Base-by-base conservation (phyloP, 176 grass and related monocot species). In the Oropetium thomaeum region DNA sequence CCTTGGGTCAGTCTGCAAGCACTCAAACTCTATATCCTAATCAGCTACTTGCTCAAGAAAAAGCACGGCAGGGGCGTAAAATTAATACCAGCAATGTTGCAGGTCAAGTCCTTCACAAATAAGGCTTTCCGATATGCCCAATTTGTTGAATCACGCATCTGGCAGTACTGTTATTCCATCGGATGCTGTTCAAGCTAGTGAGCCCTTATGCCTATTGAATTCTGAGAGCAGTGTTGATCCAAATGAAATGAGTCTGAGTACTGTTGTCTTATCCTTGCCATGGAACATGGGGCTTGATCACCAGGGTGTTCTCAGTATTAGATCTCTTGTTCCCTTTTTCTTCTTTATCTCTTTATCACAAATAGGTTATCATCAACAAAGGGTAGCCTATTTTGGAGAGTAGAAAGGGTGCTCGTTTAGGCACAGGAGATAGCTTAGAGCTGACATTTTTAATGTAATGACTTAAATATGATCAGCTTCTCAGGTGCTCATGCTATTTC, bases 361-460 rank as follows among this genome's bases (percentile, higher is more conserved):
- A 17, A 81, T 35, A 75, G 58, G 33, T 41, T 69, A 28, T 53
- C 47, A 41, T 25, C n/a, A 27, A 52, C 30, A 79, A 5, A 68
- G 11, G 11, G 53, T 52, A 25, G 37, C n/a, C 71, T 8, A 12
- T 49, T 48, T 73, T 28, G 70, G 20, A 62, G 54, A 69, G 43
- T 61, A 62, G 53, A 69, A 80, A 63, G 48, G 61, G 5, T 16
- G 25, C 69, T 67, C 75, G 34, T 75, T 48, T 54, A 69, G 57
- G 37, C 75, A 41, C 54, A 75, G 57, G 29, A 86, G 31, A 49
- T 70, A 76, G 64, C 37, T 76, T 70, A 35, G 55, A 37, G n/a
- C 30, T 58, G 23, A 37, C 1, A 5, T 57, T 70, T 43, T 55
- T 59, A 17, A 34, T 37, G 26, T 75, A 43, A 35, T 62, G 15